Evolutionary conservation across 2,329 filamentous ascomycete genomes (phyloP).

Genomic region (Purpureocillium lavendulum): DNA sequence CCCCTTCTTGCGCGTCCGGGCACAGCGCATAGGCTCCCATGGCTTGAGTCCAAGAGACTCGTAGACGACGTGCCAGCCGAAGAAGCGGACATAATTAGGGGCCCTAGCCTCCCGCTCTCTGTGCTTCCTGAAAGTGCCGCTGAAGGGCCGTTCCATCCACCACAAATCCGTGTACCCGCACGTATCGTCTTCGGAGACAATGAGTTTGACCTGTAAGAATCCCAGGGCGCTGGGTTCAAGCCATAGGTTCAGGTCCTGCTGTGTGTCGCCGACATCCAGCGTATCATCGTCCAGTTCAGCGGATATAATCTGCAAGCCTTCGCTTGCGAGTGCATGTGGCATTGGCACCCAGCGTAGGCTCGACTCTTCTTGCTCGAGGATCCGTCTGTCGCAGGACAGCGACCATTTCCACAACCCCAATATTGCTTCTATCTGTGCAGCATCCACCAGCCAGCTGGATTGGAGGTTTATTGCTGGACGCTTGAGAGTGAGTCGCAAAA

Average conservation of each 20-base stretch:
- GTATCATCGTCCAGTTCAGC: too few species aligned
- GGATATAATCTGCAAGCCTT: too few species aligned
- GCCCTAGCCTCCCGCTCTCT: not conserved
- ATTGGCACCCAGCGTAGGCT: too few species aligned
- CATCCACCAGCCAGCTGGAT: constrained; percentile 7
- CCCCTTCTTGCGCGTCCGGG: not conserved
- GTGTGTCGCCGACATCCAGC: too few species aligned
- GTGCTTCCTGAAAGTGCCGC: not conserved
- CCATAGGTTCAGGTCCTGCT: too few species aligned
- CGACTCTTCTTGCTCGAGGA: not conserved
- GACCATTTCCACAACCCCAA: constrained; percentile 12
- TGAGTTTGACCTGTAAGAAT: too few species aligned
- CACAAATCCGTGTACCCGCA: not conserved
- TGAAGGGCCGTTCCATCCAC: not conserved
- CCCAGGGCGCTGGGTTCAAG: too few species aligned
- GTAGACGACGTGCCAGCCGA: constrained; percentile 1
- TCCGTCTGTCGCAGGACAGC: not conserved
- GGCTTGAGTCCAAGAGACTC: not conserved
- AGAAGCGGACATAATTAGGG: not conserved
- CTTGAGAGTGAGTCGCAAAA: not conserved
- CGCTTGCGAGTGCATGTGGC: too few species aligned
- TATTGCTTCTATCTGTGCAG: constrained; percentile 10
- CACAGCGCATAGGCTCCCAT: not conserved
- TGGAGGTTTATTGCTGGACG: not conserved
- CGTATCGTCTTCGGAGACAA: not conserved